Evolutionary conservation across 2,329 filamentous ascomycete genomes (phyloP), one percentile per base, ranked within the genome.

Genomic region (Ophiocordyceps polyrhachis-furcata): DNA sequence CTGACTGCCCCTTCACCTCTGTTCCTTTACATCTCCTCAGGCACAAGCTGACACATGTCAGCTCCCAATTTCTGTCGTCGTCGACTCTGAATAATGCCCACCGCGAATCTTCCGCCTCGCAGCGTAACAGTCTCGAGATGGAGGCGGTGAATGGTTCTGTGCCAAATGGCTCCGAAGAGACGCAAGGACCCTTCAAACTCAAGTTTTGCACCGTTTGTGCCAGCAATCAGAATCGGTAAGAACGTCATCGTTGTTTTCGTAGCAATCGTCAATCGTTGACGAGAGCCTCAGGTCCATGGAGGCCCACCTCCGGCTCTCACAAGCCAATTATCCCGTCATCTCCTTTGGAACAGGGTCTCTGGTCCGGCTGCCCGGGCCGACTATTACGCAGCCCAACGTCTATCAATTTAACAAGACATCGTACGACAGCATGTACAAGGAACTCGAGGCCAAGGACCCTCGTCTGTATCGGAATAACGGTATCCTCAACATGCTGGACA

Each of bases 181-280:
- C 69, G 17, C 63, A 68, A 23, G 67, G 67, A n/a, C 75, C 71
- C 44, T 94, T 80, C 71, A 94, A 91, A 64, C 74, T 98, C 49
- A 93, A 84, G 58, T 95, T 96, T 64, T 95, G 88, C 69, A 96
- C 91, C 3, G 89, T 98, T n/a, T 98, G 91, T 64, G 91, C 91
- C 8, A 94, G 87, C 56, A 98, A 98, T 56, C 87, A 98, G 62
- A 98, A 98, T 58, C 79, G 91, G 77, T 93, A 70, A 50, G 71
- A 5, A 6, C 14, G 32, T 17, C 56, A 43, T 19, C 45, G n/a
- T n/a, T n/a, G n/a, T n/a, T n/a, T 35, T n/a, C 7, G 20, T 32
- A 31, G 32, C 14, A 12, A 23, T 35, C 25, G 7, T 12, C 12
- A 12, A 12, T 15, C 13, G n/a, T 45, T 45, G 49, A 46, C 50